phyloP scores from a whole-genome alignment of 1,284 basidiomycete species.

The Schizophyllum amplum region DNA sequence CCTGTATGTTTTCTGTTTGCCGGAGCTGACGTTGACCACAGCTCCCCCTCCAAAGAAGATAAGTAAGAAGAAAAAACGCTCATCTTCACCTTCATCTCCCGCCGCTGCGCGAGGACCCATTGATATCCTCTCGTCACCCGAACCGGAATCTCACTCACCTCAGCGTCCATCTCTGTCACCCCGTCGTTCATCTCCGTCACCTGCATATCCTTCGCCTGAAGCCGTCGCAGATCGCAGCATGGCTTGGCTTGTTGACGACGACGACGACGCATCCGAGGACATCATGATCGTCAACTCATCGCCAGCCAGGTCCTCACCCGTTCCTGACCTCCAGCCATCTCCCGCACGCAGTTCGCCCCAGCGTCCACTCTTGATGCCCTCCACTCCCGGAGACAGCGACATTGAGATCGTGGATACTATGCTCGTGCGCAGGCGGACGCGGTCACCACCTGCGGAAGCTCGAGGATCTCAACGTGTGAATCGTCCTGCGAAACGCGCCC shows the following conservation, averaged over 20 bases:
- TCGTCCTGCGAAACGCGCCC: too few species aligned
- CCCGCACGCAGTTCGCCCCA: not conserved
- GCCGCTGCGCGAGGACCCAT: not conserved
- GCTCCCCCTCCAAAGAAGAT: constrained; percentile 12
- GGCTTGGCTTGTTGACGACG: constrained; percentile 60
- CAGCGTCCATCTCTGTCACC: not conserved
- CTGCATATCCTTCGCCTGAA: not conserved
- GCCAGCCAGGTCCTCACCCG: not conserved
- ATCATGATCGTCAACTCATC: not conserved
- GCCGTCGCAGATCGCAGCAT: constrained; percentile 28
- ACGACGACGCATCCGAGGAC: constrained; percentile 35
- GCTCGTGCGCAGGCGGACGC: too few species aligned
- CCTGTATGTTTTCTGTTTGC: constrained; percentile 2
- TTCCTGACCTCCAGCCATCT: not conserved
- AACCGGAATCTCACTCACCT: not conserved
- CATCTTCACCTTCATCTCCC: not conserved
- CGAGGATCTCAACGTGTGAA: too few species aligned
- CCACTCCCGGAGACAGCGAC: constrained; percentile 15
- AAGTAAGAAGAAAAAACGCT: constrained; percentile 22
- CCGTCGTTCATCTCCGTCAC: not conserved
- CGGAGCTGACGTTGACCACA: not conserved
- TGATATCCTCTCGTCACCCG: not conserved
- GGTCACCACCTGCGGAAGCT: constrained; percentile 5
- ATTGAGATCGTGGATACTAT: constrained; percentile 44
- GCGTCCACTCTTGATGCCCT: not conserved